phyloP scores from a whole-genome alignment of 495 filamentous ascomycete species.

The Lepidopterella palustris region DNA sequence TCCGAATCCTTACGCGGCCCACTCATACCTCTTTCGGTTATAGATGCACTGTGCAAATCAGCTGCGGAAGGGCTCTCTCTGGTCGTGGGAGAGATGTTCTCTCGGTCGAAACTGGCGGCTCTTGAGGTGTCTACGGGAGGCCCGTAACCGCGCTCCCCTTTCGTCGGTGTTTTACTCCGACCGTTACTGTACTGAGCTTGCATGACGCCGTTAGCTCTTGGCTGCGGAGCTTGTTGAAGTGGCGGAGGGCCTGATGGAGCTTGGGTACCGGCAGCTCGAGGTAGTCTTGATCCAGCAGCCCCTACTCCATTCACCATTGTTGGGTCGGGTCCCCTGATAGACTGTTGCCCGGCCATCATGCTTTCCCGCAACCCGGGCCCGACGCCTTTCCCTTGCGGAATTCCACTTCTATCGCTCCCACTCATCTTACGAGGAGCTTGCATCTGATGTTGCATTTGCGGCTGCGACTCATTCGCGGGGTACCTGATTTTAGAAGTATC shows the following conservation, averaged over 20 bases:
- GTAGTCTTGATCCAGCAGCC: slow-evolving; percentile 51
- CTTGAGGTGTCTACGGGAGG: slow-evolving; percentile 49
- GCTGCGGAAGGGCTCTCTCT: slow-evolving; percentile 37
- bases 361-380: slow-evolving; percentile 15
- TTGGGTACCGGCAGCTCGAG: slow-evolving; percentile 61
- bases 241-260: slow-evolving; percentile 79
- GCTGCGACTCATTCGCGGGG: slow-evolving; percentile 56
- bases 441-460: slow-evolving; percentile 42
- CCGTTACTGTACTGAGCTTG: slow-evolving; percentile 4
- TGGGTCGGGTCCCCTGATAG: slow-evolving; percentile 33
- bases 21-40: slow-evolving; percentile 5
- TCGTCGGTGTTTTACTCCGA: slow-evolving; percentile 55
- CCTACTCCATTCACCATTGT: slow-evolving; percentile 17
- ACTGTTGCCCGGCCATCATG: slow-evolving; percentile 19
- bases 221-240: slow-evolving; percentile 76
- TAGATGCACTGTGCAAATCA: not conserved
- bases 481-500: slow-evolving; percentile 96
- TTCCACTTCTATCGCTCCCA: slow-evolving; percentile 19
- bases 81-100: slow-evolving; percentile 44
- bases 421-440: slow-evolving; percentile 31
- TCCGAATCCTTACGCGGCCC: slow-evolving; percentile 20
- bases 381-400: slow-evolving; percentile 15
- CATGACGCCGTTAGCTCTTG: slow-evolving; percentile 44
- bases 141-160: slow-evolving; percentile 38
- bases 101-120: slow-evolving; percentile 40